Conservation (phyloP, 331 rosid genomes). For the Quercus tomentella region DNA sequence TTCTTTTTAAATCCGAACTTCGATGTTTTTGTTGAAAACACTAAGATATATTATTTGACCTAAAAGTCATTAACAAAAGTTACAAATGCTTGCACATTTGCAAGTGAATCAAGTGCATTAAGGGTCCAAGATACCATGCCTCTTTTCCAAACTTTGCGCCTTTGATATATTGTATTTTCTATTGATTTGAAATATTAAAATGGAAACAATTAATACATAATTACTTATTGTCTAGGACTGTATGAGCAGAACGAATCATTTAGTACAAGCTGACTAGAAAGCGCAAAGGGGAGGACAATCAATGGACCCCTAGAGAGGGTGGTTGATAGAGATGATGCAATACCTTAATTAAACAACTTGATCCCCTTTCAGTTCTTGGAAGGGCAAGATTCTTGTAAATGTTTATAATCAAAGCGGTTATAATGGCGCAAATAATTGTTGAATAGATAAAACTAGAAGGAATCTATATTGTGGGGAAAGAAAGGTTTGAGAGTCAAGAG, state of each 20-base stretch:
- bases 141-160: background rate
- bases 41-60: too few relatives aligned
- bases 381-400: slow-evolving; percentile 25
- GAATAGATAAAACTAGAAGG: slow-evolving; percentile 14
- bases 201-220: background rate
- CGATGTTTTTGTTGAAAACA: too few relatives aligned
- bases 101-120: background rate
- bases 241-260: background rate
- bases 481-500: slow-evolving; percentile 11
- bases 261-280: background rate
- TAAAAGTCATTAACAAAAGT: background rate
- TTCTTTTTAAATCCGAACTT: too few relatives aligned
- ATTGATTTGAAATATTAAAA: background rate
- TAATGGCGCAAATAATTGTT: slow-evolving; percentile 12
- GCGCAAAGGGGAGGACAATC: background rate
- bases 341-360: background rate
- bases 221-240: too few relatives aligned
- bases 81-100: background rate
- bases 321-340: slow-evolving; percentile 13
- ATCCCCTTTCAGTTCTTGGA: slow-evolving; percentile 16
- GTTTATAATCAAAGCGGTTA: background rate
- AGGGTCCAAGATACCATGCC: background rate
- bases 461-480: slow-evolving; percentile 15
- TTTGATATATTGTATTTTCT: background rate
- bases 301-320: background rate